These are phyloP conservation scores for Leccinum pachyderme DNA, from an alignment of 1,284 basidiomycete species.

Conservation along the genomic window DNA sequence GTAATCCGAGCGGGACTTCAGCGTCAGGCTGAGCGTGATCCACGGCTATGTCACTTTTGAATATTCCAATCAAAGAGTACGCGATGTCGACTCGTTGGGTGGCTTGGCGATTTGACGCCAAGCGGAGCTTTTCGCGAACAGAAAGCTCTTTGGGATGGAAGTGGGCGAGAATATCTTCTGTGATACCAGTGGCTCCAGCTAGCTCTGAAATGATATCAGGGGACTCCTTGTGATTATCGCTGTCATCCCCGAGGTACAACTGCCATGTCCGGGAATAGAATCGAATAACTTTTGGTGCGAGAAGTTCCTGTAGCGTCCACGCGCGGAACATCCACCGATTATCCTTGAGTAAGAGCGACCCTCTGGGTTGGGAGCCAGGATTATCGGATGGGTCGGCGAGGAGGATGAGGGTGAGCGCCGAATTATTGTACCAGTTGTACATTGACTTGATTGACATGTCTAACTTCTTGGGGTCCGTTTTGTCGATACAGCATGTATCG, in stretches of 20 bases:
- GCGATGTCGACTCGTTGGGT: slow-evolving; percentile 11
- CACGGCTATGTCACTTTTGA: slow-evolving; percentile 8
- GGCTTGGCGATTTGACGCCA: slow-evolving; percentile 16
- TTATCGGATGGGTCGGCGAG: slow-evolving; percentile 8
- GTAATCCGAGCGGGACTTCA: slow-evolving; percentile 11
- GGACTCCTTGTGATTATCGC: slow-evolving; percentile 12
- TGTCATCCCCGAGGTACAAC: neutral
- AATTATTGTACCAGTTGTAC: slow-evolving; percentile 22
- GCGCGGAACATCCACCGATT: slow-evolving; percentile 21
- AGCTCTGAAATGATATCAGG: slow-evolving; percentile 4
- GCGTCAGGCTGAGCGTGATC: slow-evolving; percentile 2
- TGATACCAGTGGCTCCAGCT: neutral
- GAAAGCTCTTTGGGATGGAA: slow-evolving; percentile 7
- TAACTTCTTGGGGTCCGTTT: neutral
- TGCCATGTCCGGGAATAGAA: slow-evolving; percentile 13
- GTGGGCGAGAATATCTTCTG: neutral
- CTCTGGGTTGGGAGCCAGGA: neutral
- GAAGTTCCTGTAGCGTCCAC: slow-evolving; percentile 19
- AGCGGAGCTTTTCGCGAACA: slow-evolving; percentile 9
- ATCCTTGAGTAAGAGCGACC: slow-evolving; percentile 2
- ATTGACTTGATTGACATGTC: slow-evolving; percentile 15
- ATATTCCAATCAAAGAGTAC: slow-evolving; percentile 16
- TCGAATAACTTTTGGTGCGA: slow-evolving; percentile 10
- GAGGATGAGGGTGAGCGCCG: slow-evolving; percentile 16
- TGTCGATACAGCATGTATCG: slow-evolving; percentile 16